phyloP scores from a whole-genome alignment of 768 basidiomycete species.

The Pleurotus sapidus region DNA sequence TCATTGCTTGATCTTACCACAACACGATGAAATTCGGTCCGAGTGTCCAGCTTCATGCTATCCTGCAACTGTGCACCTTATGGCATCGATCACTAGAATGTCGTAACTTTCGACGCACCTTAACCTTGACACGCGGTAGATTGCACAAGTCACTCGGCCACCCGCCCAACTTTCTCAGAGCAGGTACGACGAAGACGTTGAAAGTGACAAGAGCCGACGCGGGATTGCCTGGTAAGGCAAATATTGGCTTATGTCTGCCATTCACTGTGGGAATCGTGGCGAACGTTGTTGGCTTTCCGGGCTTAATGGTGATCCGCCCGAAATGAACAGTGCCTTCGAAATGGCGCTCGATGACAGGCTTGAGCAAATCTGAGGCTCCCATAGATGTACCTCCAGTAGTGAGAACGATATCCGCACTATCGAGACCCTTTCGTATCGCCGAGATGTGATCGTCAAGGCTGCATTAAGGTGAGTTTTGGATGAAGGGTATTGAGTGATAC shows the following conservation, averaged over 20 bases:
- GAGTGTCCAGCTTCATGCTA: constrained; percentile 64
- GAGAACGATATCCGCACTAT: constrained; percentile 68
- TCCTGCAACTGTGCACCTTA: constrained; percentile 43
- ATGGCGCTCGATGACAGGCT: constrained; percentile 83
- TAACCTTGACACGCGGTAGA: constrained; percentile 59
- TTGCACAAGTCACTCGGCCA: constrained; percentile 52
- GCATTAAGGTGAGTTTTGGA: constrained; percentile 2
- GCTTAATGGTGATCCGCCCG: constrained; percentile 79
- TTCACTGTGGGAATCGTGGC: constrained; percentile 60
- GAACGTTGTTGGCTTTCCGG: constrained; percentile 90
- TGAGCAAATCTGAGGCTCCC: constrained; percentile 84
- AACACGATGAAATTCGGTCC: constrained; percentile 85
- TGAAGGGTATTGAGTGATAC: not conserved
- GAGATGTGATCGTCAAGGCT: constrained; percentile 58
- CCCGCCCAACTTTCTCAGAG: constrained; percentile 69
- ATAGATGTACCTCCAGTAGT: constrained; percentile 92
- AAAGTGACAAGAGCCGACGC: constrained; percentile 87
- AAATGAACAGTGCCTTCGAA: constrained; percentile 80
- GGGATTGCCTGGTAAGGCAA: constrained; percentile 88
- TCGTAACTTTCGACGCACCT: constrained; percentile 39
- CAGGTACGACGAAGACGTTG: constrained; percentile 81
- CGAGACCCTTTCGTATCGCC: constrained; percentile 55
- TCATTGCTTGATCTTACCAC: constrained; percentile 43
- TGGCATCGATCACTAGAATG: not conserved
- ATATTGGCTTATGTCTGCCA: constrained; percentile 56